Evolutionary conservation across 2,329 filamentous ascomycete species (phyloP).

Genomic region (Venturia carpophila): DNA sequence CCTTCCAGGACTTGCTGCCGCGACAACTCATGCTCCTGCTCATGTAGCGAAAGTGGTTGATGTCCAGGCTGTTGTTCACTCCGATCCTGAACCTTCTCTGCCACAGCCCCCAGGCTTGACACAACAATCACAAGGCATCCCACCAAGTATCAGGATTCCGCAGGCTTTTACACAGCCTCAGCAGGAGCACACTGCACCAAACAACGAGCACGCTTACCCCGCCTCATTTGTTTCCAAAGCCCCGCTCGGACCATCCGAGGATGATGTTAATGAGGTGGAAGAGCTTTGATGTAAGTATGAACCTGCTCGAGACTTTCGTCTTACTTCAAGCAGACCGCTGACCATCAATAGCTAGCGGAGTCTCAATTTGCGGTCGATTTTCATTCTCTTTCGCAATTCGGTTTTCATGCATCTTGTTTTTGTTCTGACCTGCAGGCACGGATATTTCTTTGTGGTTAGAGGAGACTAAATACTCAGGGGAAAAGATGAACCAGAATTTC

Average conservation of each 20-base stretch:
- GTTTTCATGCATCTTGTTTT: too few species aligned
- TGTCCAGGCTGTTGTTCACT: background rate
- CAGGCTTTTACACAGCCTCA: too few species aligned
- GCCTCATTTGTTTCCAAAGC: too few species aligned
- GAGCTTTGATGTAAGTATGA: background rate
- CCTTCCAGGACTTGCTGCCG: background rate
- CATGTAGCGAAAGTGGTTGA: background rate
- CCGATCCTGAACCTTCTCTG: too few species aligned
- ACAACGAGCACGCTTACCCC: too few species aligned
- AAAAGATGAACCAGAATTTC: background rate
- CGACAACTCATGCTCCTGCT: background rate
- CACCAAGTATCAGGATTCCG: too few species aligned
- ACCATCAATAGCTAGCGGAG: background rate
- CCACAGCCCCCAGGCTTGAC: too few species aligned
- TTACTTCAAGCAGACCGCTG: background rate
- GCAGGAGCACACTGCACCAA: too few species aligned
- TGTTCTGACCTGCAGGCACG: background rate
- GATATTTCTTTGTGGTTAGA: background rate
- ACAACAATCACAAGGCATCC: too few species aligned
- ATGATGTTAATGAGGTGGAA: background rate
- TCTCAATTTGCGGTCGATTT: background rate
- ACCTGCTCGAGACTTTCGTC: background rate
- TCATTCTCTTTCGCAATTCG: background rate
- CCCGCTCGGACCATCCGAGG: too few species aligned
- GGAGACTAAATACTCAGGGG: background rate